Evolutionary conservation across 2,329 filamentous ascomycete genomes (phyloP), one percentile per base, ranked within the genome.

Genomic region (Aspergillus chevalieri): DNA sequence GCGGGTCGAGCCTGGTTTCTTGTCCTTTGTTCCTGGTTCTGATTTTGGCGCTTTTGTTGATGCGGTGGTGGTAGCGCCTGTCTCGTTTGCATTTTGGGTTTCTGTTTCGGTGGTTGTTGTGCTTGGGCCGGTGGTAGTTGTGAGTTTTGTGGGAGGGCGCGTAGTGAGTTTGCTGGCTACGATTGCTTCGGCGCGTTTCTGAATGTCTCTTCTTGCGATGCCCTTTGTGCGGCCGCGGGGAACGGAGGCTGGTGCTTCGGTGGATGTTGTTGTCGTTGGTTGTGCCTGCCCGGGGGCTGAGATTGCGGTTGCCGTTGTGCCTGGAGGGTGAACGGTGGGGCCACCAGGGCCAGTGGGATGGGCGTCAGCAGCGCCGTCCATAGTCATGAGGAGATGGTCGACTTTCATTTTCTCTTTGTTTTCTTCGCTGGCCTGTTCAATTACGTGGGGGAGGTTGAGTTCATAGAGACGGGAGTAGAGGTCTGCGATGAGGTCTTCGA

Each of bases 401-500:
- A 76, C 64, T 50, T 74, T 74, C 68, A 75, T 74, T 44, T 71
- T 71, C 42, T 74, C 71, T 43, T 70, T 71, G 46, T 69, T 73
- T 48, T 75, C 73, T 49, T 74, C 73, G 21, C 66, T 68, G 44
- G 60, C 64, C 52, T 70, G 67, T 47, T 72, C 65, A 22, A 71
- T 55, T 17, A 71, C 65, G 39, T 66, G 66, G 44, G 65, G 66
- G 53, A 67, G 59, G 42, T 69, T 71, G 43, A 66, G 55, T 38
- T 72, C 63, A 50, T 71, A 73, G 8, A 72, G 49, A 10, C 83
- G 78, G 1, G 88, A 86, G 67, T 95, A 98, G 44, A 87, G 84
- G 68, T 98, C 93, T 19, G 85, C 87, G 56, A 96, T 87, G n/a
- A 97, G 78, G 62, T 98, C 93, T 61, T 98, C 93, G 42, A 97